Evolutionary conservation across 345 rosid genomes (phyloP).

Genomic region (Camelina laxa): DNA sequence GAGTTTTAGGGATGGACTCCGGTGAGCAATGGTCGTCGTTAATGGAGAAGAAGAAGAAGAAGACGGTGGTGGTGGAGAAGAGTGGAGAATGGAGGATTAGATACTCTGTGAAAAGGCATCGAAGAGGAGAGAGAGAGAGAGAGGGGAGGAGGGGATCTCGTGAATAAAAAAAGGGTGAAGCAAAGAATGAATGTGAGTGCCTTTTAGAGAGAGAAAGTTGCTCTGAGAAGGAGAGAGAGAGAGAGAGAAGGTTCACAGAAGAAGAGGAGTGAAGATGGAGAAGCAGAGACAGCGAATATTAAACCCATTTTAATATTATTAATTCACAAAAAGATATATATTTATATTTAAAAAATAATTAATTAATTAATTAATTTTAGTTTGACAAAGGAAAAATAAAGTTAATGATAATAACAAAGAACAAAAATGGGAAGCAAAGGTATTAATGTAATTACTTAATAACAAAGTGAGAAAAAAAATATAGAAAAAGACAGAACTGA

Average conservation of each 20-base stretch:
- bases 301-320: not conserved
- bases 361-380: no score
- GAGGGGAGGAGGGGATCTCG: slow-evolving; percentile 57
- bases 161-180: slow-evolving; percentile 68
- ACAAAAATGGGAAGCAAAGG: no score
- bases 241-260: slow-evolving; percentile 50
- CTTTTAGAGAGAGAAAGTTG: slow-evolving; percentile 40
- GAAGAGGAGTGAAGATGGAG: slow-evolving; percentile 42
- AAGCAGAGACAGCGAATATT: slow-evolving; percentile 28
- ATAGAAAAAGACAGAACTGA: no score
- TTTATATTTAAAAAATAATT: no score
- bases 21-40: slow-evolving; percentile 48
- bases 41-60: slow-evolving; percentile 22
- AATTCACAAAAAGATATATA: not conserved
- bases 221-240: not conserved
- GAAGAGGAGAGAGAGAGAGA: slow-evolving; percentile 22
- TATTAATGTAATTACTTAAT: no score
- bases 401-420: no score
- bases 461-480: no score
- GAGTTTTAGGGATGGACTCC: slow-evolving; percentile 21
- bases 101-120: slow-evolving; percentile 30
- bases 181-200: slow-evolving; percentile 66
- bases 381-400: no score
- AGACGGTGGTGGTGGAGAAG: slow-evolving; percentile 27
- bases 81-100: slow-evolving; percentile 33